Conservation (phyloP, 192 early-diverging fungal species). For the Coemansia sp. region DNA sequence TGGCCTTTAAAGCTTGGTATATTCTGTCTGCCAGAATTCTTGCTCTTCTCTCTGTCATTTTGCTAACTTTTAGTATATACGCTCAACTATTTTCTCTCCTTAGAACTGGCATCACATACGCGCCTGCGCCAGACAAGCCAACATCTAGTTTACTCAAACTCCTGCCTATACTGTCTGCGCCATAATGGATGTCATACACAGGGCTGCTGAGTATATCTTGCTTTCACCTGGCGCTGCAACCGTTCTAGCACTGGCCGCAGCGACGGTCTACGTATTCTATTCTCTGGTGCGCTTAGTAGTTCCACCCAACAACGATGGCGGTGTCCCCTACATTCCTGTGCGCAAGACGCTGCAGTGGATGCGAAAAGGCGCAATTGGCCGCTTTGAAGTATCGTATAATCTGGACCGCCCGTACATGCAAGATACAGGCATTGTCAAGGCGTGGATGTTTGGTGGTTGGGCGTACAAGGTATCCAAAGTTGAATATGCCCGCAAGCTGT, state of each 20-base stretch:
- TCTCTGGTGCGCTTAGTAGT: constrained; percentile 16
- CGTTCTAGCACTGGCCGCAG: not conserved
- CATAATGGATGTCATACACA: not conserved
- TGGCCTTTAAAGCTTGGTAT: not conserved
- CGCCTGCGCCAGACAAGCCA: too few relatives aligned
- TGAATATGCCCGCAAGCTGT: constrained; percentile 50
- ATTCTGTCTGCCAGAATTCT: not conserved
- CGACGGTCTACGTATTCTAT: constrained; percentile 15
- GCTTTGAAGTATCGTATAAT: constrained; percentile 40
- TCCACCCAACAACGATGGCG: constrained; percentile 37
- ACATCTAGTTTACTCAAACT: too few relatives aligned
- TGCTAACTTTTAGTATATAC: not conserved
- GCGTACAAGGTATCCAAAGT: constrained; percentile 49
- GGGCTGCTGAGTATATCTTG: not conserved
- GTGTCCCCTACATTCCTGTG: constrained; percentile 46
- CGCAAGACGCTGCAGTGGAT: constrained; percentile 42
- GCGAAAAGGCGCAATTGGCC: constrained; percentile 37
- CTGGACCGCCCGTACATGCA: constrained; percentile 41
- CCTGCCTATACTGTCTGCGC: too few relatives aligned
- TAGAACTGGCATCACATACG: too few relatives aligned
- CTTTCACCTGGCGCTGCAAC: not conserved
- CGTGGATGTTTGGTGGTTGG: constrained; percentile 53
- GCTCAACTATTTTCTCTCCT: not conserved
- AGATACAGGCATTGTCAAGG: constrained; percentile 41
- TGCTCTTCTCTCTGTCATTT: not conserved